These are phyloP conservation scores for Bruguiera gymnorhiza DNA, from an alignment of 345 rosid species.

Conservation along the genomic window DNA sequence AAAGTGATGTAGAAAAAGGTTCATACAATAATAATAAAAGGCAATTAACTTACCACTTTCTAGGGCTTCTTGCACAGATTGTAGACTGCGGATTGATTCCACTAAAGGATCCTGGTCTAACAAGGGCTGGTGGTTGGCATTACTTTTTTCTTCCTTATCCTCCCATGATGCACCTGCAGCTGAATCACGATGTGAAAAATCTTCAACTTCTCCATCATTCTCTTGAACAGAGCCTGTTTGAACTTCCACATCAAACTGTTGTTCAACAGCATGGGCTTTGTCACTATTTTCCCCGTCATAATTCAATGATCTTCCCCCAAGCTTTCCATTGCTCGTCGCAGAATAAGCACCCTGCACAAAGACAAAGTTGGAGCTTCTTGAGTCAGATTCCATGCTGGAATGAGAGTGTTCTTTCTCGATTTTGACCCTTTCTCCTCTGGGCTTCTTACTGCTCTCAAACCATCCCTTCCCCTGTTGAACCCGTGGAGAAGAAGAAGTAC, in stretches of 20 bases:
- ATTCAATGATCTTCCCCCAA: constrained; percentile 36
- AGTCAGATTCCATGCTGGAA: constrained; percentile 86
- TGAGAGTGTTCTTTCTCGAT: constrained; percentile 71
- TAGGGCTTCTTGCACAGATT: constrained; percentile 61
- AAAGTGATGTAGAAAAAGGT: neutral
- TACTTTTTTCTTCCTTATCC: constrained; percentile 37
- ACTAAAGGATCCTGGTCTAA: constrained; percentile 51
- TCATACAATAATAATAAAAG: neutral
- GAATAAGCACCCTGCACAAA: constrained; percentile 60
- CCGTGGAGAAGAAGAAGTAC: constrained; percentile 41
- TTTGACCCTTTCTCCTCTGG: constrained; percentile 79
- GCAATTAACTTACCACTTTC: constrained; percentile 43
- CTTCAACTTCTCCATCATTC: constrained; percentile 39
- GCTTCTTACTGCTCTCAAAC: constrained; percentile 61
- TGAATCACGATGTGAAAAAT: constrained; percentile 39
- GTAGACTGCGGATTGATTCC: constrained; percentile 49
- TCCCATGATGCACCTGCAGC: constrained; percentile 46
- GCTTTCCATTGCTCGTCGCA: constrained; percentile 54
- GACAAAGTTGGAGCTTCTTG: constrained; percentile 80
- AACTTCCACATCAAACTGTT: constrained; percentile 40
- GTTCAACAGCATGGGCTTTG: constrained; percentile 37
- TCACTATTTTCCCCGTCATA: constrained; percentile 55
- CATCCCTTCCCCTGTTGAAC: constrained; percentile 48
- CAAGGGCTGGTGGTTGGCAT: constrained; percentile 33
- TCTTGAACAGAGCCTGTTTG: constrained; percentile 40